Evolutionary conservation across 257 asterid genomes (phyloP).

Genomic region (Marsdenia floribunda): DNA sequence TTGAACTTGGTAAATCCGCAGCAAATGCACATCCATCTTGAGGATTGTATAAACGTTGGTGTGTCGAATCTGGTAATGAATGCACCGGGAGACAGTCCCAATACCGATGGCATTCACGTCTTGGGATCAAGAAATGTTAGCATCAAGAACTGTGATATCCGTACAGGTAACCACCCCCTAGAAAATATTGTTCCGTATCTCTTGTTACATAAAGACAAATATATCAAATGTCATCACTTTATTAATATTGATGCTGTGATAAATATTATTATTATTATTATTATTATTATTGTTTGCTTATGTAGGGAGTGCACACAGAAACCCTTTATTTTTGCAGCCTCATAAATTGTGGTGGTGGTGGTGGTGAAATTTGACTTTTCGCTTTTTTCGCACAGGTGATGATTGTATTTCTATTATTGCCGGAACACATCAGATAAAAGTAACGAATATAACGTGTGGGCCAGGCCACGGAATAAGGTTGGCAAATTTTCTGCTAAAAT

Average conservation of each 20-base stretch:
- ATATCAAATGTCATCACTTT: too few species aligned
- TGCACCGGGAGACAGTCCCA: slow-evolving; percentile 33
- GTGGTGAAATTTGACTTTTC: not conserved
- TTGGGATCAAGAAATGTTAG: slow-evolving; percentile 23
- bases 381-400: slow-evolving; percentile 47
- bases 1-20: slow-evolving; percentile 63
- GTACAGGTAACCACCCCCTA: slow-evolving; percentile 19
- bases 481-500: too few species aligned
- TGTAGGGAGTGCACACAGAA: too few species aligned
- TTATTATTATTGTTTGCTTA: too few species aligned
- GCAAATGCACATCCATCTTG: slow-evolving; percentile 45
- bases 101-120: slow-evolving; percentile 45
- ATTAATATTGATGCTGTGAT: too few species aligned
- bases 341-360: too few species aligned
- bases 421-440: slow-evolving; percentile 59
- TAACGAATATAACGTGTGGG: slow-evolving; percentile 60
- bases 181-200: too few species aligned
- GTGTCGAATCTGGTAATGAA: slow-evolving; percentile 27
- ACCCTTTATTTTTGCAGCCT: too few species aligned
- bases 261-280: too few species aligned
- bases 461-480: slow-evolving; percentile 99
- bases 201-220: too few species aligned
- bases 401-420: slow-evolving; percentile 83
- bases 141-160: slow-evolving; percentile 21
- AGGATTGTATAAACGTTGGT: slow-evolving; percentile 15